A percentile compares a stretch with the other conserved stretches of the same genome.
These are phyloP conservation scores for Lipomyces sp. DNA, from an alignment of 805 yeast species.

Conservation along the genomic window DNA sequence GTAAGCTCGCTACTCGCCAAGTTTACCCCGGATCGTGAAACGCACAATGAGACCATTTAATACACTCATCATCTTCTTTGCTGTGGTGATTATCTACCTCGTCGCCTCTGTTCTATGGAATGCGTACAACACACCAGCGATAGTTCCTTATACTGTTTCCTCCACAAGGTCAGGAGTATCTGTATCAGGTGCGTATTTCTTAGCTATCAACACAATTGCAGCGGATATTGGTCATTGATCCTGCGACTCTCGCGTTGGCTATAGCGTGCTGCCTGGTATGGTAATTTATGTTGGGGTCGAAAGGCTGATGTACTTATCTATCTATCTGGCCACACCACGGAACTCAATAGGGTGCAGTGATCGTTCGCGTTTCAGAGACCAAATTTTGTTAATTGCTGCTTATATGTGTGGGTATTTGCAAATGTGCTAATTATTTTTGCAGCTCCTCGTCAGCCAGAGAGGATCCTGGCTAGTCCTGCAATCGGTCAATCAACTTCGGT, in stretches of 20 bases:
- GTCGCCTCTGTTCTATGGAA: constrained; percentile 30
- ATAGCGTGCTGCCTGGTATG: not conserved
- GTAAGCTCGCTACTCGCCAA: not conserved
- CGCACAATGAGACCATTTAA: constrained; percentile 29
- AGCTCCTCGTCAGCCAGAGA: not conserved
- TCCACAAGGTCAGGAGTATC: not conserved
- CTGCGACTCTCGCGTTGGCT: not conserved
- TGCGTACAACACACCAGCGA: constrained; percentile 12
- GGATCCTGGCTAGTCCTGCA: not conserved
- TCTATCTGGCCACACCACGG: too few species aligned
- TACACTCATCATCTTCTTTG: constrained; percentile 30
- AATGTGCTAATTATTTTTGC: not conserved
- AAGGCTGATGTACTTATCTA: too few species aligned
- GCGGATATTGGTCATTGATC: not conserved
- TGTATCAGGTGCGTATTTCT: constrained; percentile 12
- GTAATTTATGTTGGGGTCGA: too few species aligned
- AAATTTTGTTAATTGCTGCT: not conserved
- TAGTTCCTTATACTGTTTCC: constrained; percentile 24
- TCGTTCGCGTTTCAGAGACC: not conserved
- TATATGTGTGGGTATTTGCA: not conserved
- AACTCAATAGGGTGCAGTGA: too few species aligned
- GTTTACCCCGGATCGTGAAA: not conserved
- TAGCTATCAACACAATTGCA: not conserved
- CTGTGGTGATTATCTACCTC: constrained; percentile 30
- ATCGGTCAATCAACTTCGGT: not conserved